These are phyloP conservation scores for Monascus purpureus DNA, from an alignment of 495 filamentous ascomycete species.

Conservation along the genomic window DNA sequence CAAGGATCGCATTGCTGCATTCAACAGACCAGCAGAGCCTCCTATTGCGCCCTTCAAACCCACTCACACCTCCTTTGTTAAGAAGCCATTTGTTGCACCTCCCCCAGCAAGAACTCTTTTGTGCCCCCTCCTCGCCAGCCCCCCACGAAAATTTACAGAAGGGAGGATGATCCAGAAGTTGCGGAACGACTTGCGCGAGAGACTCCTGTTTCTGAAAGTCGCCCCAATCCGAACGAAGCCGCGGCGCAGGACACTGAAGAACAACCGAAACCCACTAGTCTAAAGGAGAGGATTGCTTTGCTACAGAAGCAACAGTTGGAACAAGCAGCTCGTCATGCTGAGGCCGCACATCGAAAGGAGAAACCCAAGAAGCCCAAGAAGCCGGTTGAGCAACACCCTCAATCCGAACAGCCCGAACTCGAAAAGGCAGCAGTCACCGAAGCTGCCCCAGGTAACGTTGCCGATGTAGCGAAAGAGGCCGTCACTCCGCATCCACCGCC, in stretches of 20 bases:
- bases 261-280: slow-evolving; percentile 73
- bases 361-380: slow-evolving; percentile 79
- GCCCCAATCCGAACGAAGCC: slow-evolving; percentile 38
- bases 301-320: slow-evolving; percentile 90
- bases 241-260: slow-evolving; percentile 49
- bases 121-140: slow-evolving; percentile 58
- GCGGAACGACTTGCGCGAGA: slow-evolving; percentile 41
- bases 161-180: slow-evolving; percentile 82
- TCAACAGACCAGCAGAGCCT: slow-evolving; percentile 79
- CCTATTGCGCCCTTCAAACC: slow-evolving; percentile 84
- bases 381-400: slow-evolving; percentile 22
- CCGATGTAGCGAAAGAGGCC: slow-evolving; percentile 36
- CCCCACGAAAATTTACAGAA: slow-evolving; percentile 61
- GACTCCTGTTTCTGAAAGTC: slow-evolving; percentile 34
- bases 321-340: slow-evolving; percentile 66
- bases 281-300: slow-evolving; percentile 89
- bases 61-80: slow-evolving; percentile 60
- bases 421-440: slow-evolving; percentile 40
- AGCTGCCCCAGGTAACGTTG: slow-evolving; percentile 36
- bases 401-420: slow-evolving; percentile 16
- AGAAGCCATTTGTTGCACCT: slow-evolving; percentile 96
- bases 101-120: slow-evolving; percentile 91
- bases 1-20: slow-evolving; percentile 88
- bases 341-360: slow-evolving; percentile 69
- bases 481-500: slow-evolving; percentile 28